phyloP scores from a whole-genome alignment of 2,329 filamentous ascomycete species.

The Amesomyces nigricolor region DNA sequence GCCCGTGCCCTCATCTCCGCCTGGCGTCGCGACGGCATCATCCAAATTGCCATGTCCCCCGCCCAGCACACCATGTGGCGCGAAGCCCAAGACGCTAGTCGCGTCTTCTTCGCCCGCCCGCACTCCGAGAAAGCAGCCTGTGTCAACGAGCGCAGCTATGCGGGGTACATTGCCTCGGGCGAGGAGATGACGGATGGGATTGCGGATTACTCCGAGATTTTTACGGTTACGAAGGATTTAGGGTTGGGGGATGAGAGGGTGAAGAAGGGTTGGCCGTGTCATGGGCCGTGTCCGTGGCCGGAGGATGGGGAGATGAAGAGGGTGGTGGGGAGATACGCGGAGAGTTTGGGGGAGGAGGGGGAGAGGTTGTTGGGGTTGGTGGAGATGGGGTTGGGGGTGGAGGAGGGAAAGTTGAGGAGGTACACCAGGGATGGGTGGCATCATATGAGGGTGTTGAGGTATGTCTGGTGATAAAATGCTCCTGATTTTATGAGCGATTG shows the following conservation, averaged over 20 bases:
- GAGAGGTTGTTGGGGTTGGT: conserved; percentile 42
- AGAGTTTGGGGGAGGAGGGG: conserved; percentile 37
- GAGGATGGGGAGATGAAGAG: conserved; percentile 35
- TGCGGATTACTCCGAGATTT: conserved; percentile 48
- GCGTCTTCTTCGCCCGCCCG: conserved; percentile 36
- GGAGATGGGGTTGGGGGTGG: conserved; percentile 40
- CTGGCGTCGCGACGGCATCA: conserved; percentile 42
- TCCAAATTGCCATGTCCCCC: conserved; percentile 39
- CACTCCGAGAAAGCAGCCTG: conserved; percentile 37
- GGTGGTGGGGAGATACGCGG: conserved; percentile 38
- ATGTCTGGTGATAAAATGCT: conserved; percentile 1
- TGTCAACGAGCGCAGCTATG: conserved; percentile 41
- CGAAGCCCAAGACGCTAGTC: conserved; percentile 34
- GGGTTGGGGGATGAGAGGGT: conserved; percentile 36
- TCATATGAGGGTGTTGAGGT: conserved; percentile 45
- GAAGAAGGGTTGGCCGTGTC: conserved; percentile 41
- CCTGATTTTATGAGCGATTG: no score
- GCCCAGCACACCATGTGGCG: conserved; percentile 34
- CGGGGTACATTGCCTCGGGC: conserved; percentile 45
- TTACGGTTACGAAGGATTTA: conserved; percentile 47
- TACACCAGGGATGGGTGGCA: conserved; percentile 47
- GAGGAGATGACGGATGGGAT: conserved; percentile 45
- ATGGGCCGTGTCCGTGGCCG: conserved; percentile 46
- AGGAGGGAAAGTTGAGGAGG: conserved; percentile 30
- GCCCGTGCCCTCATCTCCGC: conserved; percentile 38